Percentiles rank a stretch among this genome's conserved stretches.
Evolutionary conservation across 2,329 filamentous ascomycete genomes (phyloP).

Genomic region (Nothopassalora personata): DNA sequence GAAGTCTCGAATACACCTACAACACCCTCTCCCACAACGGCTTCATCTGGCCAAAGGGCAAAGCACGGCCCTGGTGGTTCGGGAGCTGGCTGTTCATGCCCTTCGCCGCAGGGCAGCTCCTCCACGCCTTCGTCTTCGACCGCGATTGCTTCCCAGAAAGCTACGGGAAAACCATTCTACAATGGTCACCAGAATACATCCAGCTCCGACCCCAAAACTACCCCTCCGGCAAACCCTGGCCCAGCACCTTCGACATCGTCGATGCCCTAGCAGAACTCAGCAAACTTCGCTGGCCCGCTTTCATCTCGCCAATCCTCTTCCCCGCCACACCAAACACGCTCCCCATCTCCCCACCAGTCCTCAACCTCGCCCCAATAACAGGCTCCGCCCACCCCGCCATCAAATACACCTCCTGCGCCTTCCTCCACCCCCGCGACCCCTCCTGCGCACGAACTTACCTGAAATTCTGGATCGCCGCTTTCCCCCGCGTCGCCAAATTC

Average conservation of each 20-base stretch:
- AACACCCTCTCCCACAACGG: slow-evolving; percentile 71
- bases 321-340: slow-evolving; percentile 56
- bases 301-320: slow-evolving; percentile 81
- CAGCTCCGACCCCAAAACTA: slow-evolving; percentile 65
- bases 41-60: slow-evolving; percentile 42
- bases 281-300: slow-evolving; percentile 77
- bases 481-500: slow-evolving; percentile 72
- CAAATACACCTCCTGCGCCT: slow-evolving; percentile 77
- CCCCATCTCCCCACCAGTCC: slow-evolving; percentile 52
- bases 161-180: slow-evolving; percentile 61
- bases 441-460: slow-evolving; percentile 84
- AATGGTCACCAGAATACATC: slow-evolving; percentile 72
- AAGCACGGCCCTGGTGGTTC: slow-evolving; percentile 61
- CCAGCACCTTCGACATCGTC: slow-evolving; percentile 66
- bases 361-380: slow-evolving; percentile 68
- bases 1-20: slow-evolving; percentile 80
- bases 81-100: slow-evolving; percentile 50
- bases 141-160: slow-evolving; percentile 50
- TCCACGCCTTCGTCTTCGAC: slow-evolving; percentile 49
- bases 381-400: slow-evolving; percentile 83
- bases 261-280: slow-evolving; percentile 79
- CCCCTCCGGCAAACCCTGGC: slow-evolving; percentile 70
- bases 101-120: slow-evolving; percentile 44
- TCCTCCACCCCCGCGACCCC: slow-evolving; percentile 80
- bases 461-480: slow-evolving; percentile 78